phyloP scores from a whole-genome alignment of 352 stramenopile genomes.

The Nothophytophthora sp. region DNA sequence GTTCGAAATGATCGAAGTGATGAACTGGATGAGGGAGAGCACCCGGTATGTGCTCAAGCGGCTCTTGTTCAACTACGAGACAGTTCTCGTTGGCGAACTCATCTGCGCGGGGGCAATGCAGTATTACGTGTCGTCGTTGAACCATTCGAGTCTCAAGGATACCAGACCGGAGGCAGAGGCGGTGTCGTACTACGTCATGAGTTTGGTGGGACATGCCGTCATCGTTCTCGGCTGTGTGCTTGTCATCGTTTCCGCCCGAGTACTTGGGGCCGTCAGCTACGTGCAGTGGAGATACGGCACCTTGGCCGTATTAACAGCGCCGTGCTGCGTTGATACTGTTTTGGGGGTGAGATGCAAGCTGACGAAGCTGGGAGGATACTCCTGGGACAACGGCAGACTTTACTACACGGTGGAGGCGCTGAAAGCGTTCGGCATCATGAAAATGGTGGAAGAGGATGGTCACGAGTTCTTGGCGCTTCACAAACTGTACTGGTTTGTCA shows the following conservation, averaged over 20 bases:
- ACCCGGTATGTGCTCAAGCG: conserved; percentile 8
- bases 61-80: conserved; percentile 24
- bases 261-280: background rate
- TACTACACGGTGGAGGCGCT: background rate
- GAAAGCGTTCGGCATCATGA: conserved; percentile 6
- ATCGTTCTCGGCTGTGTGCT: conserved; percentile 6
- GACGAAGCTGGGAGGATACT: background rate
- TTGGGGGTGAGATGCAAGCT: background rate
- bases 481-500: conserved; percentile 8
- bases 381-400: background rate
- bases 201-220: conserved; percentile 12
- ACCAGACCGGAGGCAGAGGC: background rate
- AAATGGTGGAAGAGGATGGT: background rate
- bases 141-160: conserved; percentile 5
- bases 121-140: conserved; percentile 15
- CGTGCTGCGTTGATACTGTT: background rate
- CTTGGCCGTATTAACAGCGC: background rate
- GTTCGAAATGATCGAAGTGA: conserved; percentile 27
- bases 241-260: background rate
- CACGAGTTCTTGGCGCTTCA: conserved; percentile 10
- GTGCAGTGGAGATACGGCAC: background rate
- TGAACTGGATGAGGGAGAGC: conserved; percentile 7
- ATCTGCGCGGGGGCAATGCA: conserved; percentile 6
- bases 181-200: conserved; percentile 16
- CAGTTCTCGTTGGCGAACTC: conserved; percentile 14